phyloP scores from a whole-genome alignment of 202 grass and related monocot genomes.

The Setaria viridis region DNA sequence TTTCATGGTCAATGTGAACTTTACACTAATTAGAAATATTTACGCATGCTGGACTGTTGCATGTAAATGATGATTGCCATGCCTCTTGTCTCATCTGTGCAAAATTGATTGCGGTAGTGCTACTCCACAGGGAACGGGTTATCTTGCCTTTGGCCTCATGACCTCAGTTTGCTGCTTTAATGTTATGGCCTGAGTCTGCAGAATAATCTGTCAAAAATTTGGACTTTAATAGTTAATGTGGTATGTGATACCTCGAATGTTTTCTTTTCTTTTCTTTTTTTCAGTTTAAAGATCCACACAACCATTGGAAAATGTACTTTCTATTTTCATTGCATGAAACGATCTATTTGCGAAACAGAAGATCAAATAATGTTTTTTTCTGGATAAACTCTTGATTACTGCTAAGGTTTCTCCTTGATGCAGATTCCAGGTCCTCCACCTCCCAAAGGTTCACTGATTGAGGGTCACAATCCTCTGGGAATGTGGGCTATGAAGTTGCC shows the following conservation, averaged over 20 bases:
- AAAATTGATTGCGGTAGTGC: background rate
- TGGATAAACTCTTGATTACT: slow-evolving; percentile 9
- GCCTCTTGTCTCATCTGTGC: slow-evolving; percentile 33
- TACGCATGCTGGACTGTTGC: background rate
- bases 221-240: slow-evolving; percentile 27
- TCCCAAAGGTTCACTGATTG: slow-evolving; percentile 75
- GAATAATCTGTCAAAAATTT: too few species aligned
- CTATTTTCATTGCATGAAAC: background rate
- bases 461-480: slow-evolving; percentile 67
- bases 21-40: background rate
- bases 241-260: background rate
- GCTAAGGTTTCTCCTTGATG: slow-evolving; percentile 22
- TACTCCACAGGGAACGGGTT: background rate
- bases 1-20: background rate
- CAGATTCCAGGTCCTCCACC: slow-evolving; percentile 89
- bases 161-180: background rate
- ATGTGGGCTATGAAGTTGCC: slow-evolving; percentile 82
- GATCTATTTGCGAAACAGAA: slow-evolving; percentile 12
- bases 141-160: background rate
- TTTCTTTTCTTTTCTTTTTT: background rate
- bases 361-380: slow-evolving; percentile 8
- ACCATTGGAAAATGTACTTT: background rate
- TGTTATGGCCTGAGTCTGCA: background rate
- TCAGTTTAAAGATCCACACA: background rate
- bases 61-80: slow-evolving; percentile 28